Base-by-base conservation (phyloP, 306 rosid species). In the Cucurbita pepo region DNA sequence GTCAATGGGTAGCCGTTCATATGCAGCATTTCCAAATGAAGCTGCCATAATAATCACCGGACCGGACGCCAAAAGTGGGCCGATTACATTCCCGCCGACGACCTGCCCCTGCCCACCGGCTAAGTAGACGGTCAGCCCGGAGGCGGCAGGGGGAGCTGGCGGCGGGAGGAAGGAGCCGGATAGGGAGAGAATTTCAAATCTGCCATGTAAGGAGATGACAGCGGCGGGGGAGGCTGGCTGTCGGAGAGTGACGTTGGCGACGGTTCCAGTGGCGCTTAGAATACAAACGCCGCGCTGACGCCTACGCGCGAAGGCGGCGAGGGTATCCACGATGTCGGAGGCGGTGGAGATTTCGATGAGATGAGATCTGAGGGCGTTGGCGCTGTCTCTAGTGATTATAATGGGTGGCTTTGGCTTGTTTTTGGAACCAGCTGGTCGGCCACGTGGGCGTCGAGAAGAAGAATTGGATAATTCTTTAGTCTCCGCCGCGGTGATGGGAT, bases 51-150 rank as follows among this genome's bases (percentile, higher is more conserved):
- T 84, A 7, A 92, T 93, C 44, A 92, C 96, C 0, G 96, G 96
- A 0, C 96, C 98, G 0, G 96, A 83, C 0, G 98, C 91, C 36
- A 85, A 4, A 41, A 92, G 81, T 0, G 95, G 96, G 1, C 96
- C 96, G 15, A 88, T 88, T 14, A 90, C 93, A 22, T 89, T 83
- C 0, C 98, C 98, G 0, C 98, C 96, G 0, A 92, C 96, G 0
- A 92, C 98, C 73, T 92, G 98, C 0, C 98, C 98, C 75, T 92
- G 98, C n/a, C 96, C 96, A 0, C 98, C 96, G 0, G 96, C 95
- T 0, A 92, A 76, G 25, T 92, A 92, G 21, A 92, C 87, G 8
- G 98, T 89, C 21, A 92, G 44, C 0, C 96, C 93, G 0, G 98
- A 87, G 0, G 96, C 96, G 0, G 91, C 96, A 0, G 96, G 93